Percentiles rank a stretch among this genome's conserved stretches.
Evolutionary conservation across 2,329 filamentous ascomycete genomes (phyloP).

Genomic region (Polychaeton citri): DNA sequence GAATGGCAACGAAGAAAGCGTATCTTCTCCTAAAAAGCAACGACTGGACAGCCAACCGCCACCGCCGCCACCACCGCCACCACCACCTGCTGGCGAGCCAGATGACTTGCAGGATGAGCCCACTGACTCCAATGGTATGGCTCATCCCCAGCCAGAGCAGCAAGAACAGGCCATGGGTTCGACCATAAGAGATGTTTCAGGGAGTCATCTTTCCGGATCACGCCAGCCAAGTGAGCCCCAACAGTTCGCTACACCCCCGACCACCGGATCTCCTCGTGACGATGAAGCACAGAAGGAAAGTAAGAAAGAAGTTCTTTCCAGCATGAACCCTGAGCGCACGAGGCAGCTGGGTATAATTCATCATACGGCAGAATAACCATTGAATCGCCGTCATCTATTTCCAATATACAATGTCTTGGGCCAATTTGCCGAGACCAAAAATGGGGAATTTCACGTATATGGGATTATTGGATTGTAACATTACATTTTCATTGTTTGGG

Average conservation of each 20-base stretch:
- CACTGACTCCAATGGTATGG: background rate
- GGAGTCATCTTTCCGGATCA: background rate
- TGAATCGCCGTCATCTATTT: background rate
- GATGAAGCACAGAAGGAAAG: constrained; percentile 12
- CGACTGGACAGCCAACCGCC: constrained; percentile 15
- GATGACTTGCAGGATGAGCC: constrained; percentile 9
- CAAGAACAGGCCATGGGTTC: background rate
- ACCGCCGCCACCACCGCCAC: constrained; percentile 26
- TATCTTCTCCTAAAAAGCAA: constrained; percentile 16
- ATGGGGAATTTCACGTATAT: background rate
- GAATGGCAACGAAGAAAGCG: constrained; percentile 22
- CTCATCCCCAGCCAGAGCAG: constrained; percentile 7
- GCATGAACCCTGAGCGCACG: constrained; percentile 24
- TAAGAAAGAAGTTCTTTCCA: constrained; percentile 14
- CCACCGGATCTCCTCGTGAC: constrained; percentile 21
- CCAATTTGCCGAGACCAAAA: background rate
- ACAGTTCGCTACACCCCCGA: constrained; percentile 33
- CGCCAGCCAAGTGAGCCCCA: constrained; percentile 17
- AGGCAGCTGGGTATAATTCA: constrained; percentile 19
- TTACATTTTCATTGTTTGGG: background rate
- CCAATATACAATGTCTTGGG: background rate
- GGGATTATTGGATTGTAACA: background rate
- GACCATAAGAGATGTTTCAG: background rate
- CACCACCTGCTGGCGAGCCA: constrained; percentile 19
- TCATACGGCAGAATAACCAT: constrained; percentile 9